Evolutionary conservation across 176 grass and related monocot genomes (phyloP), one percentile per base, ranked within the genome.

Genomic region (Triticum monococcum): DNA sequence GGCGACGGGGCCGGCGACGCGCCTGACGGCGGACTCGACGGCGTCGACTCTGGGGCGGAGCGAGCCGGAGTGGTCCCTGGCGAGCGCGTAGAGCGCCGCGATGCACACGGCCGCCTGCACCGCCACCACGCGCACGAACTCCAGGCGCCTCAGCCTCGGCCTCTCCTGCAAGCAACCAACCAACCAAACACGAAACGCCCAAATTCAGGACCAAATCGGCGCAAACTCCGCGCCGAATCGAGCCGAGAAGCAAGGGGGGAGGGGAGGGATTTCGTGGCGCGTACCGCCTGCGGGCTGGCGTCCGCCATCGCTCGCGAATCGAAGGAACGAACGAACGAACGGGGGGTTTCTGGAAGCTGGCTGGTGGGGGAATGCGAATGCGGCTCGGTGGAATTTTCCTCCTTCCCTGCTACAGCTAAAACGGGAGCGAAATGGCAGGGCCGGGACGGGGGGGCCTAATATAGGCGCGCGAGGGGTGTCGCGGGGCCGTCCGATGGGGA

Each of bases 41-140:
- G 88, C 79, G 64, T 94, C 87, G 46, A 96, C 87, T 61, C 89
- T 79, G 7, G 89, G 80, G 72, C 87, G 93, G 76, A 99, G 87
- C 81, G 87, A 94, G 32, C 97, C 92, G 12, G 92, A 64, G 81
- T 93, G 95, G 79, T 90, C 92, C 92, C 91, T 96, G 35, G 94
- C 97, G 61, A 92, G 88, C 3, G 84, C 82, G 89, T 99, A 99
- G 1, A 94, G 72, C 28, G 79, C 88, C 33, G 61, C 82, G 17
- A 89, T 13, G 87, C 87, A 94, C 82, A 93, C 24, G 32, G 79
- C 66, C 45, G 89, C 85, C 59, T 94, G 89, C 46, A 87, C 75
- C 62, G 87, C 89, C 33, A 77, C 83, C 25, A 84, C 85, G 35
- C 69, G 80, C 25, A 96, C 76, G 87, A 99, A 99, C 26, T 80